Base-by-base conservation (phyloP, 2,329 filamentous ascomycete genomes). In the Blastomyces percursus region DNA sequence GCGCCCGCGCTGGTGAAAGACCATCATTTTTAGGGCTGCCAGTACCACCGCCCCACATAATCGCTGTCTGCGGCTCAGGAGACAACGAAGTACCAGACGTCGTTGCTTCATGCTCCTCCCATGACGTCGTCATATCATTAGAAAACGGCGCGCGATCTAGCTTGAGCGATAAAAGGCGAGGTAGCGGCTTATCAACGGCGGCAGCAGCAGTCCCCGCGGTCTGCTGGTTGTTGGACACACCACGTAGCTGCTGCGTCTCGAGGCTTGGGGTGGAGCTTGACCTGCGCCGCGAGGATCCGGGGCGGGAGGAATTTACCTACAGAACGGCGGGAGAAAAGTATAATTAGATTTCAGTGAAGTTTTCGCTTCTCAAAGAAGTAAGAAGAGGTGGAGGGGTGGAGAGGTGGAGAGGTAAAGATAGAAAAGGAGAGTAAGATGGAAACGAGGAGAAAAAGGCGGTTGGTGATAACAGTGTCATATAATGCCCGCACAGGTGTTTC, bases 401-500 rank as follows among this genome's bases (percentile, higher is more conserved):
- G 42, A 35, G 57, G 11, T 48, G n/a, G 46, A 48, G 46, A 27
- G 48, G 12, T 24, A 7, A 27, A 27, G 21, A 42, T 27, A 50
- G 27, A 35, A 19, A 12, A 51, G 30, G 32, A 19, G n/a, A 30
- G 19, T 21, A 30, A 66, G 46, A 12, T 62, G 63, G 66, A 64
- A 60, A 62, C 7, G 27, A 50, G 21, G 48, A 9, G 16, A 51
- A 62, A 66, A 62, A 46, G 58, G 62, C 65, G 64, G 64, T 65
- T 62, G 67, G 66, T 61, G 14, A 52, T 52, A 64, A 68, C 60
- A 65, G 62, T 38, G 62, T 54, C 64, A 60, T 60, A 52, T 60
- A 54, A 64, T 55, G 24, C 8, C 56, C 56, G 56, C 56, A n/a
- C 42, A 32, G 16, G 32, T 59, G 48, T 50, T 50, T 27, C 2